phyloP scores from a whole-genome alignment of 75 land plant species.

The Cunninghamia lanceolata region DNA sequence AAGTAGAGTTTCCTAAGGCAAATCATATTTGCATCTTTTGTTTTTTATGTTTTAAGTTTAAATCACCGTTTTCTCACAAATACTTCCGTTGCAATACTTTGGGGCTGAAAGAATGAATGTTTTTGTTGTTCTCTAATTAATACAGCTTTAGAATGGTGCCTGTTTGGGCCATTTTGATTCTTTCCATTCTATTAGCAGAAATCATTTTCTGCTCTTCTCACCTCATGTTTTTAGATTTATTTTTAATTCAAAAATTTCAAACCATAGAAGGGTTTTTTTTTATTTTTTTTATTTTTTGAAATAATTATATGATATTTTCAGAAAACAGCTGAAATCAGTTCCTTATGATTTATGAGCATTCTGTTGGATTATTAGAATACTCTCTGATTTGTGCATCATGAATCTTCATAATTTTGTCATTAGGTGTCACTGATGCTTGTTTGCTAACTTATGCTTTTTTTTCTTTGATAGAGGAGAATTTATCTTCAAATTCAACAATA shows the following conservation, averaged over 20 bases:
- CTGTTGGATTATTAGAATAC: neutral
- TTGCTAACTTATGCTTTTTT: neutral
- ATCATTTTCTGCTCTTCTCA: neutral
- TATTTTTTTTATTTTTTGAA: neutral
- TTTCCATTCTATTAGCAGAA: neutral
- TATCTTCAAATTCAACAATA: slow-evolving; percentile 6
- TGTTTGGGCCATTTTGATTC: neutral
- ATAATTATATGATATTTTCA: neutral
- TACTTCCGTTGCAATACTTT: neutral
- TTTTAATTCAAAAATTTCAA: neutral
- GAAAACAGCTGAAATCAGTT: neutral
- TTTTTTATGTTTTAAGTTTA: neutral
- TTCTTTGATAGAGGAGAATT: neutral
- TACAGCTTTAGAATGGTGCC: neutral
- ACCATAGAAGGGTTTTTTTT: neutral
- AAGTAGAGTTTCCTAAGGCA: neutral
- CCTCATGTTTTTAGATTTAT: neutral
- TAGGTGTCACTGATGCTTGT: neutral
- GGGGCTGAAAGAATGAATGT: neutral
- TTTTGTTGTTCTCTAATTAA: neutral
- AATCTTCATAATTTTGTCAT: neutral
- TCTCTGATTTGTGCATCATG: neutral
- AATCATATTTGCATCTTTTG: neutral
- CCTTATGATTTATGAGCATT: neutral
- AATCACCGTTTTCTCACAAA: neutral